Base-by-base conservation (phyloP, 106 monocot species). In the Dendrobium chrysotoxum region DNA sequence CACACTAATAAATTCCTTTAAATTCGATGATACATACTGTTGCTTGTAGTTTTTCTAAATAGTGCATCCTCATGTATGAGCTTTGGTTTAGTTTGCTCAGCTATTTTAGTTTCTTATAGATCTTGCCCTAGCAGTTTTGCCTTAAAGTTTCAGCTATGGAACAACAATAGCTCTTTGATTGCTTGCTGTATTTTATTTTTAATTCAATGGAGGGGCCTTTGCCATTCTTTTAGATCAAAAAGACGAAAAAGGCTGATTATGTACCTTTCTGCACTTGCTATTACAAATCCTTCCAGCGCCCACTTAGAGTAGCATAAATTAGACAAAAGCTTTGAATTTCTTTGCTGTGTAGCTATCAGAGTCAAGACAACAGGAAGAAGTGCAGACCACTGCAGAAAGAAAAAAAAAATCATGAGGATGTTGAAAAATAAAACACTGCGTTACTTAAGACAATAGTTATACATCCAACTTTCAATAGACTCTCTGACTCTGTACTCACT, bases 281-380 rank as follows among this genome's bases (percentile, higher is more conserved):
- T 83, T 6, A 98, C 88, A 85, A 98, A 98, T 68, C 90, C 97
- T 84, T 98, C 92, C 28, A 98, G 41, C 64, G 97, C 94, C 97
- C 97, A 98, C 73, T 94, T 98, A 80, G 94, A 82, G 85, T 98
- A 98, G 85, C 97, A 98, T 38, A 98, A 74, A 55, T 92, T 80
- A 66, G 88, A 80, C 65, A 97, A 54, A 26, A 87, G 30, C 17
- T 76, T 82, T 20, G 84, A 75, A 79, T 47, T 81, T 53, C 79
- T 80, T 55, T 82, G 73, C 79, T 97, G 90, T 30, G 97, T 98
- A 83, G 94, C 90, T 89, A 98, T 81, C 31, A 98, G 72, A 82
- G 97, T 98, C 78, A 98, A 85, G 72, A 98, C 92, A 81, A 98
- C 94, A 40, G 97, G 97, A 81, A 95, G 64, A 81, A 98, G 87